phyloP scores from a whole-genome alignment of 2,329 filamentous ascomycete genomes.

The Purpureocillium lavendulum region DNA sequence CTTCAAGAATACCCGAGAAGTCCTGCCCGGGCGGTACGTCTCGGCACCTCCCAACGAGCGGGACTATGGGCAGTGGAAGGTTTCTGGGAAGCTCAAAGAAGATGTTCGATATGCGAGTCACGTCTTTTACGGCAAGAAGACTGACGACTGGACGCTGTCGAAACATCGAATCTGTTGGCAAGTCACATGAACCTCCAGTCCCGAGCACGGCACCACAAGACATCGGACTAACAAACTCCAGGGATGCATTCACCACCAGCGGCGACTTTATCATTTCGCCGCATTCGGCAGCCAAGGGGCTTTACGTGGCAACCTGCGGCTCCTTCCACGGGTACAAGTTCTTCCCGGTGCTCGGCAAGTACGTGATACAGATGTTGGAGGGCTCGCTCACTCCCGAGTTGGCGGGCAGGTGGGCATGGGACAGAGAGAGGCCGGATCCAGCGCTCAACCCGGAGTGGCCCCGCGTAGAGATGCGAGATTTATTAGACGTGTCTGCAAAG shows the following conservation, averaged over 20 bases:
- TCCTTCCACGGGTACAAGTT: slow-evolving; percentile 65
- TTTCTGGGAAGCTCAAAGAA: slow-evolving; percentile 43
- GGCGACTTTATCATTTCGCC: slow-evolving; percentile 56
- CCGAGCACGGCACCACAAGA: no score
- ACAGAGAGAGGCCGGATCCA: slow-evolving; percentile 47
- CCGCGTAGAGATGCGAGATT: slow-evolving; percentile 46
- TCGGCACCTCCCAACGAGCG: slow-evolving; percentile 46
- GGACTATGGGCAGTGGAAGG: slow-evolving; percentile 58
- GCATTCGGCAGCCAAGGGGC: slow-evolving; percentile 37
- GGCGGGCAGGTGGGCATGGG: slow-evolving; percentile 45
- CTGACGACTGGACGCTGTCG: slow-evolving; percentile 47
- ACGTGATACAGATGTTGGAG: slow-evolving; percentile 48
- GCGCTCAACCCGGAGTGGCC: slow-evolving; percentile 47
- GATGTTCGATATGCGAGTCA: slow-evolving; percentile 50
- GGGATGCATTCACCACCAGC: slow-evolving; percentile 57
- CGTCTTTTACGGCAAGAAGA: slow-evolving; percentile 51
- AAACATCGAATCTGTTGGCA: slow-evolving; percentile 62
- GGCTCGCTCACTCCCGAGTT: slow-evolving; percentile 33
- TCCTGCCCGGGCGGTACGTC: slow-evolving; percentile 42
- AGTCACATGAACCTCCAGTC: slow-evolving; percentile 14
- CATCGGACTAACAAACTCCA: slow-evolving; percentile 22
- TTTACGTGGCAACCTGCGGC: slow-evolving; percentile 56
- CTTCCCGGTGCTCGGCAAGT: slow-evolving; percentile 55
- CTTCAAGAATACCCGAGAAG: slow-evolving; percentile 46
- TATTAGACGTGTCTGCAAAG: slow-evolving; percentile 25